Evolutionary conservation across 2,329 filamentous ascomycete genomes (phyloP), one percentile per base, ranked within the genome.

Genomic region (Pochonia chlamydosporia): DNA sequence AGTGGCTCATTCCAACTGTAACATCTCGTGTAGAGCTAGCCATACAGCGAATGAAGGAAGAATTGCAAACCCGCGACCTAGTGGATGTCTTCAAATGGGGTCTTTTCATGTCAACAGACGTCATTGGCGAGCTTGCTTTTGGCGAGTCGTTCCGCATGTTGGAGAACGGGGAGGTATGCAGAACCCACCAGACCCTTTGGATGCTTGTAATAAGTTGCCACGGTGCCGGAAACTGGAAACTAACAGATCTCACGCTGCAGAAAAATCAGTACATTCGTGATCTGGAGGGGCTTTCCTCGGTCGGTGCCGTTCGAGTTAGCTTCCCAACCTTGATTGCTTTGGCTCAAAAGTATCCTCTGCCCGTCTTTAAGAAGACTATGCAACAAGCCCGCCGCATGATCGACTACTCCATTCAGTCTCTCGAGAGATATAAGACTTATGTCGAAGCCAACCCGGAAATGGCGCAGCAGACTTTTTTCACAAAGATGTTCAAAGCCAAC

Each of bases 111-210:
- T 61, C 75, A 0, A 77, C 75, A 0, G 78, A 82, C 54, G 60
- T 78, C 1, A 75, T 80, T 43, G 74, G 70, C 0, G 68, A 79
- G 43, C 57, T 82, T 5, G 70, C 63, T 1, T 81, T 82, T 56
- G 77, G 78, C 0, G 69, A 79, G n/a, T 74, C 74, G 1, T 80
- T 81, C 48, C 59, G 61, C 0, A 73, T 74, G 63, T 57, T 82
- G 4, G 75, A 81, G 46, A 56, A 58, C 4, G 74, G 74, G 14
- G 58, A 73, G 61, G 75, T 77, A 54, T 49, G 61, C 43, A 5
- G 16, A 18, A 8, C 10, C 35, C 3, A 23, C 16, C 8, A 43
- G 40, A 9, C 39, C 20, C 3, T 21, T 28, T 31, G 7, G n/a
- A 21, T 71, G 67, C 67, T 67, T 59, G n/a, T n/a, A n/a, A n/a